Evolutionary conservation across 176 grass and related monocot genomes (phyloP).

Genomic region (Aegilops sharonensis): DNA sequence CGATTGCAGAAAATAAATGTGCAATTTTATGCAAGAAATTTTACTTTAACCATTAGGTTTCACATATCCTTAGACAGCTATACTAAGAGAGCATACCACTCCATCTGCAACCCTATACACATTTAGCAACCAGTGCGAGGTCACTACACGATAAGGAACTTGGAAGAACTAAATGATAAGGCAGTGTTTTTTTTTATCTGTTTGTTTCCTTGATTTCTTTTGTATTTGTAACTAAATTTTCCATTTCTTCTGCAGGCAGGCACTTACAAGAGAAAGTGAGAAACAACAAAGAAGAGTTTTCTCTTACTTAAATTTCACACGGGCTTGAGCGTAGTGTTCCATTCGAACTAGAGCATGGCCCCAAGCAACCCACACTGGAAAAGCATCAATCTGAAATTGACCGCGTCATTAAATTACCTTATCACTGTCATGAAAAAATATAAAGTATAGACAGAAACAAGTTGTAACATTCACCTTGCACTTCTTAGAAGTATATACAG

Average conservation of each 20-base stretch:
- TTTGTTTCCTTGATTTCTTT: not conserved
- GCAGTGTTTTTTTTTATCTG: constrained; percentile 4
- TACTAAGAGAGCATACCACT: constrained; percentile 5
- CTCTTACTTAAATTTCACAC: constrained; percentile 97
- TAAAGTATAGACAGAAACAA: constrained; percentile 21
- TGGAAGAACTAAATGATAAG: constrained; percentile 22
- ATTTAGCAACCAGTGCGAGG: not conserved
- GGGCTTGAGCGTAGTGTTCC: constrained; percentile 97
- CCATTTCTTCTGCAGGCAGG: not conserved
- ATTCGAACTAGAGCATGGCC: constrained; percentile 93
- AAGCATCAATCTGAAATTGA: constrained; percentile 75
- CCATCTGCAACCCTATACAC: not conserved
- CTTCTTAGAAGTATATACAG: constrained; percentile 97
- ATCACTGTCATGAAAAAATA: constrained; percentile 3
- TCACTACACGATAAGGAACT: not conserved
- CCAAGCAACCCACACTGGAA: constrained; percentile 96
- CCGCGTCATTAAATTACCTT: constrained; percentile 29
- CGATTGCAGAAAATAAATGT: not conserved
- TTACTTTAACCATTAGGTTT: not conserved
- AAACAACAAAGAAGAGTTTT: constrained; percentile 20
- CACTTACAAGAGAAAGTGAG: not conserved
- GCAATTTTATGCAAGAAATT: not conserved
- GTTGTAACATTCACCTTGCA: constrained; percentile 72
- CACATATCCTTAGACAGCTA: constrained; percentile 6
- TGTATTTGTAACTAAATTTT: not conserved